These are phyloP conservation scores for Trebouxia sp. DNA, from an alignment of 139 green algal species.

Conservation along the genomic window DNA sequence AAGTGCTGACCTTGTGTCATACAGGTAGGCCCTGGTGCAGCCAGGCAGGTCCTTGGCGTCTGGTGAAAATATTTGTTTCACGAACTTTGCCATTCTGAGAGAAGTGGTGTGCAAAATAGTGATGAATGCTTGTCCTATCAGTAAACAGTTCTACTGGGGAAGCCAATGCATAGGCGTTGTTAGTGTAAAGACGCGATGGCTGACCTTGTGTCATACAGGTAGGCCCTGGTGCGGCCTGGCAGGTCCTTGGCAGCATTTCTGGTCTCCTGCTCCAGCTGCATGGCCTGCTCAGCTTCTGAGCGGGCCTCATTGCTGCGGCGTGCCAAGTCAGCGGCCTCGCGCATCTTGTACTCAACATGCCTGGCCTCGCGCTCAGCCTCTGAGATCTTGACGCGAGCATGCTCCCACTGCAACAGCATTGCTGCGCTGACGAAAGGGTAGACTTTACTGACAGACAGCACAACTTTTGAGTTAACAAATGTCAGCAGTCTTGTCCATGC, in stretches of 20 bases:
- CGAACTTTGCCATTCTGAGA: no score
- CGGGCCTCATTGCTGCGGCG: conserved; percentile 16
- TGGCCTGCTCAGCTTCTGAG: conserved; percentile 25
- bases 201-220: conserved; percentile 7
- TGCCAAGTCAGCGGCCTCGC: conserved; percentile 22
- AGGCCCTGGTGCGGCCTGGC: background rate
- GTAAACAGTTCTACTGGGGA: no score
- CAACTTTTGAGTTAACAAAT: no score
- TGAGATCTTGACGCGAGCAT: conserved; percentile 1
- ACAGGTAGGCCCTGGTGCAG: background rate
- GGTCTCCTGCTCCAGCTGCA: conserved; percentile 24
- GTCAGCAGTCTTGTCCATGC: no score
- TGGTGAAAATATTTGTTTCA: no score
- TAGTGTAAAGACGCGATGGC: no score
- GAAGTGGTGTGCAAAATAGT: no score
- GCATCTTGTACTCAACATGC: conserved; percentile 20
- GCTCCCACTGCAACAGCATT: conserved; percentile 17
- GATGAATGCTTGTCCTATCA: no score
- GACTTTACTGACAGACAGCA: conserved; percentile 8
- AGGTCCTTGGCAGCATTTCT: background rate
- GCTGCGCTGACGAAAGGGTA: background rate
- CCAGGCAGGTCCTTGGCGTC: conserved; percentile 19
- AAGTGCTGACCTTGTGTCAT: background rate
- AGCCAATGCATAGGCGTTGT: no score
- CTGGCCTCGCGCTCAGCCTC: conserved; percentile 21